phyloP scores from a whole-genome alignment of 768 basidiomycete species.

The Mycena albidolilacea region DNA sequence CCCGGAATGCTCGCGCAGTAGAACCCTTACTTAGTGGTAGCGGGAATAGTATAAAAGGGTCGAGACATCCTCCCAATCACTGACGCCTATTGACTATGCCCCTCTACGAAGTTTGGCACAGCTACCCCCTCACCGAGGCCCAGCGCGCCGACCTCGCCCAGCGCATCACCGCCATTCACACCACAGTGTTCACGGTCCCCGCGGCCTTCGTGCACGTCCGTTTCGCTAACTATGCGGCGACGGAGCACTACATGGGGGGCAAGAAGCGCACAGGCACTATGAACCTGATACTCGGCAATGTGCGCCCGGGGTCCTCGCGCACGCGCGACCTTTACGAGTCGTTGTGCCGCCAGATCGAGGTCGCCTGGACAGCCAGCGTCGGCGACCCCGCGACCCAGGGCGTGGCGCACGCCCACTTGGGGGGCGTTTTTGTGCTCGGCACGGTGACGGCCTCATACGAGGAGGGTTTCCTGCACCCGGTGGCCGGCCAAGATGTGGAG shows the following conservation, averaged over 20 bases:
- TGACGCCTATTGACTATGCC: slow-evolving; percentile 21
- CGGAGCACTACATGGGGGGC: slow-evolving; percentile 29
- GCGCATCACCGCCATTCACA: slow-evolving; percentile 28
- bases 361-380: slow-evolving; percentile 22
- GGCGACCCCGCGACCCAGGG: slow-evolving; percentile 19
- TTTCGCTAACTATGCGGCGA: slow-evolving; percentile 23
- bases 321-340: slow-evolving; percentile 24
- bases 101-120: slow-evolving; percentile 32
- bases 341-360: slow-evolving; percentile 25
- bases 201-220: slow-evolving; percentile 28
- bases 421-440: slow-evolving; percentile 20
- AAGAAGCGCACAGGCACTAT: slow-evolving; percentile 25
- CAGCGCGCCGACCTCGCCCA: slow-evolving; percentile 30
- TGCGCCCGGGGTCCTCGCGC: slow-evolving; percentile 20
- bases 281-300: slow-evolving; percentile 22
- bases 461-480: slow-evolving; percentile 17
- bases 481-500: slow-evolving; percentile 26
- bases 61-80: slow-evolving; percentile 14
- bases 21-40: slow-evolving; percentile 18
- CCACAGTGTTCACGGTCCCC: slow-evolving; percentile 28
- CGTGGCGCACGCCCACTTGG: slow-evolving; percentile 15
- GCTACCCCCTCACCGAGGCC: slow-evolving; percentile 28
- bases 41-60: slow-evolving; percentile 23
- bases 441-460: slow-evolving; percentile 25
- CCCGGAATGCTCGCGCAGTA: slow-evolving; percentile 10